These are phyloP conservation scores for Didymosphaeria variabile DNA, from an alignment of 2,329 filamentous ascomycete genomes.

Conservation along the genomic window DNA sequence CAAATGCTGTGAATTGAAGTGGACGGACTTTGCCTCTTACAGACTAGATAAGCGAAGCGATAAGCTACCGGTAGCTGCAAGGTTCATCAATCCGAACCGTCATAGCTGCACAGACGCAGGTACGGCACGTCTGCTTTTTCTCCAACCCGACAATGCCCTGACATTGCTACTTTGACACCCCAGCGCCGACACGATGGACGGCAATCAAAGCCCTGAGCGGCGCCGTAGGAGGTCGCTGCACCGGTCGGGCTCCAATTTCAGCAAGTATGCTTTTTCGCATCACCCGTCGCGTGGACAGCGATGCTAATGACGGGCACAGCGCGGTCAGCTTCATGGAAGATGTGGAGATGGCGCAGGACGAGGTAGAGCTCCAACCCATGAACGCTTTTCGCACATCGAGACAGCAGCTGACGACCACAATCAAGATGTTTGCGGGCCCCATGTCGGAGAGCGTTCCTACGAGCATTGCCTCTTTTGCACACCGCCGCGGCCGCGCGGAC, in stretches of 20 bases:
- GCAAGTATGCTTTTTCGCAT: slow-evolving; percentile 46
- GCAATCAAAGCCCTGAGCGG: slow-evolving; percentile 47
- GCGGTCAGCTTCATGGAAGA: slow-evolving; percentile 82
- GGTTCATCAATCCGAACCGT: slow-evolving; percentile 4
- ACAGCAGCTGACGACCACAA: slow-evolving; percentile 48
- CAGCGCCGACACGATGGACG: slow-evolving; percentile 34
- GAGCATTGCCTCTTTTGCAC: slow-evolving; percentile 89
- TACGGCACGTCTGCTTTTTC: slow-evolving; percentile 2
- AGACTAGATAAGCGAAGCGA: background rate
- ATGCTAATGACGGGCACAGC: slow-evolving; percentile 43
- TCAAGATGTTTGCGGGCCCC: slow-evolving; percentile 83
- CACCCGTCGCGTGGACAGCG: slow-evolving; percentile 6
- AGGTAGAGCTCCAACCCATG: slow-evolving; percentile 65
- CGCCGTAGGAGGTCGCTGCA: slow-evolving; percentile 60
- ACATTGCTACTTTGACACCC: slow-evolving; percentile 13
- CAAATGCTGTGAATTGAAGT: background rate
- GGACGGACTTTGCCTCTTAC: background rate
- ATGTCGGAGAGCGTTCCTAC: slow-evolving; percentile 96
- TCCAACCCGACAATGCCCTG: slow-evolving; percentile 27
- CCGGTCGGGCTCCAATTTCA: slow-evolving; percentile 72
- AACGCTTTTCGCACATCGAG: slow-evolving; percentile 29
- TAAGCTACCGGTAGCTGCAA: background rate
- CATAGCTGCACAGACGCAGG: slow-evolving; percentile 12
- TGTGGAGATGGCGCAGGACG: slow-evolving; percentile 98
- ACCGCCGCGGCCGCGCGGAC: slow-evolving; percentile 80